Percentiles rank a stretch among this genome's conserved stretches.
phyloP scores from a whole-genome alignment of 257 asterid species.

The Petrea volubilis region DNA sequence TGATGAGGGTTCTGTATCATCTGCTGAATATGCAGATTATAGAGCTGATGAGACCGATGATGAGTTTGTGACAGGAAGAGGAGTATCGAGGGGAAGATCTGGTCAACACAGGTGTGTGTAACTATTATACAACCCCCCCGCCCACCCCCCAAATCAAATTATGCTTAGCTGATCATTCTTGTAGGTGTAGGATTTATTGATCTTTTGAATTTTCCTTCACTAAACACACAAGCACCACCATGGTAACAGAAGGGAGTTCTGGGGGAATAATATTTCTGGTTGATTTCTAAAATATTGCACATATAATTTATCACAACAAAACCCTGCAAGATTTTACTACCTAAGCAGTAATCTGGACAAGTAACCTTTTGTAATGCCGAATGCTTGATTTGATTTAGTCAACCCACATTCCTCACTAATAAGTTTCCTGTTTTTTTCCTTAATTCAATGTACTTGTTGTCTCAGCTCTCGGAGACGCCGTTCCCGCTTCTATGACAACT shows the following conservation, averaged over 20 bases:
- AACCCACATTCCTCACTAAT: neutral
- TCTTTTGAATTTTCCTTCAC: conserved; percentile 5
- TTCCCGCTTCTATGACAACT: conserved; percentile 72
- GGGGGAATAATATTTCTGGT: neutral
- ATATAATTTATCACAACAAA: neutral
- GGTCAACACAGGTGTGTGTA: conserved; percentile 51
- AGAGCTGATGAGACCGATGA: conserved; percentile 61
- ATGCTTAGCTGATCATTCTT: neutral
- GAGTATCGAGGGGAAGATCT: conserved; percentile 53
- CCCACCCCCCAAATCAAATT: neutral
- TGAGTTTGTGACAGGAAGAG: conserved; percentile 51
- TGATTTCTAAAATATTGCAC: neutral
- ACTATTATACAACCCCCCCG: neutral
- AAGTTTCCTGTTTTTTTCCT: conserved; percentile 7
- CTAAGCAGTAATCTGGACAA: neutral
- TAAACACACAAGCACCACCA: too few relatives aligned
- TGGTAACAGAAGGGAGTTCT: neutral
- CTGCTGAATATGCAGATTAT: conserved; percentile 62
- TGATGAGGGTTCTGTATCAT: conserved; percentile 78
- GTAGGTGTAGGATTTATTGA: neutral
- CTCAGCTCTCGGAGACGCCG: conserved; percentile 72
- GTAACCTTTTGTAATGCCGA: neutral
- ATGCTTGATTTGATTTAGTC: neutral
- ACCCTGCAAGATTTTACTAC: neutral
- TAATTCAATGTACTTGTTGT: conserved; percentile 16